These are phyloP conservation scores for Teratosphaeria epicoccoides DNA, from an alignment of 2,329 filamentous ascomycete genomes.

Conservation along the genomic window DNA sequence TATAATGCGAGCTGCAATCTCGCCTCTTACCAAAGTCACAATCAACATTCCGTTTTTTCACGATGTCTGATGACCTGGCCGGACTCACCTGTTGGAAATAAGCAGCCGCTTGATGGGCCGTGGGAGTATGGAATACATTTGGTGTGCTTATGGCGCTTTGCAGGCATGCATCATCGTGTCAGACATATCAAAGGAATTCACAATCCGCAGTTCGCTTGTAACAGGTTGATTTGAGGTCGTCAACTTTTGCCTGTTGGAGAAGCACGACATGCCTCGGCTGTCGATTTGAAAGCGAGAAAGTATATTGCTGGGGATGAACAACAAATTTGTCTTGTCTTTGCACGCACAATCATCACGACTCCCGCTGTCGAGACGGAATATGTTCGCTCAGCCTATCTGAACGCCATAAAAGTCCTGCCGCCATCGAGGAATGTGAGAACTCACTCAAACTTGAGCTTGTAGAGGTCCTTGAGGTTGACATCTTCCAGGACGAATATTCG, in stretches of 20 bases:
- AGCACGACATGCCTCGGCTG: not conserved
- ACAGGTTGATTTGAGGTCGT: not conserved
- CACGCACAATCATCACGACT: too few relatives aligned
- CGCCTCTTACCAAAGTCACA: conserved; percentile 38
- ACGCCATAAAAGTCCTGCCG: too few relatives aligned
- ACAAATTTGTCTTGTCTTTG: not conserved
- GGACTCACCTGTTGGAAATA: conserved; percentile 20
- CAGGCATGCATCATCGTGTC: not conserved
- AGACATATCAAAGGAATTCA: not conserved
- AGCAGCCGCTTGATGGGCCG: conserved; percentile 20
- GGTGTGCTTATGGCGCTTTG: not conserved
- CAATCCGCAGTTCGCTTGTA: not conserved
- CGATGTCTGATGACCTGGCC: not conserved
- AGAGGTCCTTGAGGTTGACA: not conserved
- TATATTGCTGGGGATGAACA: not conserved
- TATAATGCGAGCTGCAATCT: conserved; percentile 53
- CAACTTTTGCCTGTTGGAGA: not conserved
- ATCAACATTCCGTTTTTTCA: not conserved
- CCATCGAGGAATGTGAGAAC: too few relatives aligned
- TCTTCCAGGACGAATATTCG: not conserved
- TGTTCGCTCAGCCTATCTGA: too few relatives aligned
- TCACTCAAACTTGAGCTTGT: not conserved
- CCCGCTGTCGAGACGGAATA: too few relatives aligned
- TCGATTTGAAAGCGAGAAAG: not conserved
- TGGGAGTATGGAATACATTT: conserved; percentile 7